Evolutionary conservation across 2,329 filamentous ascomycete genomes (phyloP).

Genomic region (Diaporthe capsici): DNA sequence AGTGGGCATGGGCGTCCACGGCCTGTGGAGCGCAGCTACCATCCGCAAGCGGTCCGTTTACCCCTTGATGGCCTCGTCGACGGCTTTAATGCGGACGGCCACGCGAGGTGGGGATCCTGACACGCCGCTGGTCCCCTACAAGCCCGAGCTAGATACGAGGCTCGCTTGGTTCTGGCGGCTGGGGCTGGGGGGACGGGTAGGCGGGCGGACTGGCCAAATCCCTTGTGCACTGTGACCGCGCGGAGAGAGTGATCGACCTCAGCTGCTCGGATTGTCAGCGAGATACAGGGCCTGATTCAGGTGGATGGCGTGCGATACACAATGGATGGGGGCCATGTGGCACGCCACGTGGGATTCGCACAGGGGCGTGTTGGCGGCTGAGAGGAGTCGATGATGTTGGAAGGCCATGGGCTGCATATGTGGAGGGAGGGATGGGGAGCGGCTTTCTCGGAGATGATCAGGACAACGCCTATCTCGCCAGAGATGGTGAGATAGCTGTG

Average conservation of each 20-base stretch:
- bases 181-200: neutral
- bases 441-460: neutral
- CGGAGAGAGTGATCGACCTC: neutral
- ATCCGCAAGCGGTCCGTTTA: neutral
- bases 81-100: neutral
- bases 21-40: neutral
- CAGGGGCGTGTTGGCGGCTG: conserved; percentile 17
- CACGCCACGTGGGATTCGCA: conserved; percentile 3
- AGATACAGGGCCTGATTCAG: conserved; percentile 22
- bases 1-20: neutral
- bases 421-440: neutral
- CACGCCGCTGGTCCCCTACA: neutral
- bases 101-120: neutral
- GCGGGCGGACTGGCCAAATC: neutral
- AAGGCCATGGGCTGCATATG: neutral
- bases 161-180: neutral
- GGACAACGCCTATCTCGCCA: neutral
- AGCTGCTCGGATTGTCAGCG: neutral
- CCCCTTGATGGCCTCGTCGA: neutral
- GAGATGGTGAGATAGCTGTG: neutral
- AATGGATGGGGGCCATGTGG: conserved; percentile 1
- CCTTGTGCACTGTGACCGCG: neutral
- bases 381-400: neutral
- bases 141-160: neutral
- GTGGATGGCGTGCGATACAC: neutral